Conservation (phyloP, 306 rosid genomes). For the Myrica gale region DNA sequence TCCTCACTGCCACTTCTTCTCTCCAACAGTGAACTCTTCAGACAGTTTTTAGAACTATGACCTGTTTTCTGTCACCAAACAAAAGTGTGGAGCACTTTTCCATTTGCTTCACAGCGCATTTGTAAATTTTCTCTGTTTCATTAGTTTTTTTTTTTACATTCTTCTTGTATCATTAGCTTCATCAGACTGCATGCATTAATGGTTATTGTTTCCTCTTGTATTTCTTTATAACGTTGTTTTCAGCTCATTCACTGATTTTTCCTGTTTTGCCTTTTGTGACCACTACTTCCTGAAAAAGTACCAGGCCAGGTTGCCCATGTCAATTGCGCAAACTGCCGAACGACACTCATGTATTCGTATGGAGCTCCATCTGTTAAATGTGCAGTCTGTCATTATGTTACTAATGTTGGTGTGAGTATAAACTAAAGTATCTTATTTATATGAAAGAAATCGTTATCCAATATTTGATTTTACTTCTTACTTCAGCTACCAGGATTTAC, state of each 20-base stretch:
- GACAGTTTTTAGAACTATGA: neutral
- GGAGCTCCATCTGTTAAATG: conserved; percentile 99
- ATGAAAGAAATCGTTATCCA: neutral
- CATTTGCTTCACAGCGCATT: neutral
- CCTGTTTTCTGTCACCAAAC: neutral
- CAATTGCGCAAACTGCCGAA: conserved; percentile 90
- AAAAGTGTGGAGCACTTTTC: neutral
- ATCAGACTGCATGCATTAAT: neutral
- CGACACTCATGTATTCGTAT: conserved; percentile 83
- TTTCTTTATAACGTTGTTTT: neutral
- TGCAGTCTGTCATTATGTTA: conserved; percentile 88
- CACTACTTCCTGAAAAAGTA: conserved; percentile 38
- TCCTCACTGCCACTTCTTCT: neutral
- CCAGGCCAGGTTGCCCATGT: conserved; percentile 75
- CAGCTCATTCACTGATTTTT: conserved; percentile 22
- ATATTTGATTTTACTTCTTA: conserved; percentile 18
- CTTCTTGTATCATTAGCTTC: neutral
- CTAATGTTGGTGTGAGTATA: conserved; percentile 75
- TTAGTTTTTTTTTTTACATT: conserved; percentile 2
- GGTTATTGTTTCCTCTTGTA: neutral
- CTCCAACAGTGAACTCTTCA: neutral
- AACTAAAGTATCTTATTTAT: conserved; percentile 5
- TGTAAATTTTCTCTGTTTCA: neutral
- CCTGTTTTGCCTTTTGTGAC: conserved; percentile 32
- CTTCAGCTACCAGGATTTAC: neutral